Base-by-base conservation (phyloP, 805 yeast species). In the Teunomyces tritomae region DNA sequence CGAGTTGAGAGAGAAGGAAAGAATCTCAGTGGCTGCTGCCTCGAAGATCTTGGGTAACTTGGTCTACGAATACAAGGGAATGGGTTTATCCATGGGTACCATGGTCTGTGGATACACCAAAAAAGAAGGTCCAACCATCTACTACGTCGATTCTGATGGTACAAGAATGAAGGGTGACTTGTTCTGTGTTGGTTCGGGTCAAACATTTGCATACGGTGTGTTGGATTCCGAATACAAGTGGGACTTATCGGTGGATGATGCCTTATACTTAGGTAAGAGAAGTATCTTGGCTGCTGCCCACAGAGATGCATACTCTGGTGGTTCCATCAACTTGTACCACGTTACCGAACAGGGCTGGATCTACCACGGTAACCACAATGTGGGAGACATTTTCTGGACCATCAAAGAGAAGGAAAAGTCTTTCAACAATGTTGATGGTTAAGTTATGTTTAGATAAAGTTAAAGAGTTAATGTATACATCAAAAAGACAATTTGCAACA, bases 71-170 rank as follows among this genome's bases (percentile, higher is more conserved):
- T 94, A 94, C 74, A 94, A 94, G 71, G 99, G 99, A 46, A 87
- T 91, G 82, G 99, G 99, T n/a, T 78, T 94, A 52, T 87, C 96
- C 10, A 94, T 94, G 99, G 99, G 99, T 67, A 94, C 99, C 3
- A 94, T 94, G 99, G 79, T 94, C 57, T 94, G 98, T 77, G 99
- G 99, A 20, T 89, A 86, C 70, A 92, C 98, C 20, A 84, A 88
- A 63, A 87, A 89, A 59, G 97, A 91, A 65, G 96, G 96, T 13
- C 98, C 99, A 43, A 83, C 97, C 24, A 86, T 94, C 46, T 94
- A 85, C 71, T 94, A 94, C 59, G 98, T 94, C 33, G 99, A 94
- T 71, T 87, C 96, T 26, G 99, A 94, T 64, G 99, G 99, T 45
- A 87, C 97, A 4, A 83, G 99, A 70, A 76, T 94, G 62, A 85